A percentile compares a stretch with the other conserved stretches of the same genome.
These are phyloP conservation scores for Mycosarcoma mackinlayi DNA, from an alignment of 1,284 basidiomycete genomes.

Conservation along the genomic window DNA sequence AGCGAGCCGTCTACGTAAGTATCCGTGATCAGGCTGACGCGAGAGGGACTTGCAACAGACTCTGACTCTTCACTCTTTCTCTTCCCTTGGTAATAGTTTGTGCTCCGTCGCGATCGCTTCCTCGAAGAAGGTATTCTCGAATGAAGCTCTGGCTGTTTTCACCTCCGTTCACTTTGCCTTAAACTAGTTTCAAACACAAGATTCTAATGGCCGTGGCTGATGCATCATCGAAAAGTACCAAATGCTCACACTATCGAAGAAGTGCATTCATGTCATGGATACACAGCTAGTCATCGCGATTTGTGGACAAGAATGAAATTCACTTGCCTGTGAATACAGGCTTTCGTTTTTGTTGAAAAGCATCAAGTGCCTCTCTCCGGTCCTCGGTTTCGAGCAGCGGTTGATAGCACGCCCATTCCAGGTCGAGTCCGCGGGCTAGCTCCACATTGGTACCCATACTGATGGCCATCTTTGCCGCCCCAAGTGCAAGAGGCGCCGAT, in stretches of 20 bases:
- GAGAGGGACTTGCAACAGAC: no score
- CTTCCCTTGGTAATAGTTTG: slow-evolving; percentile 6
- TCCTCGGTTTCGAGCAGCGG: slow-evolving; percentile 21
- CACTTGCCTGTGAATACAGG: slow-evolving; percentile 21
- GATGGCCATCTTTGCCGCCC: slow-evolving; percentile 87
- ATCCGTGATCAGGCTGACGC: neutral
- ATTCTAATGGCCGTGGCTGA: no score
- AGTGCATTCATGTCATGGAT: no score
- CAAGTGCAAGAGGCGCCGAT: slow-evolving; percentile 83
- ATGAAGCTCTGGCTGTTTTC: neutral
- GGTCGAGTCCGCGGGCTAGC: slow-evolving; percentile 20
- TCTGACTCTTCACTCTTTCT: neutral
- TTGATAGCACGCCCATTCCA: slow-evolving; percentile 26
- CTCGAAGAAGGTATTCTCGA: slow-evolving; percentile 44
- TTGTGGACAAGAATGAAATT: neutral
- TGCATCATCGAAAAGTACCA: neutral
- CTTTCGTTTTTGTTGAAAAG: slow-evolving; percentile 30
- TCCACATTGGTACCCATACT: slow-evolving; percentile 23
- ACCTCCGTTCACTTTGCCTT: neutral
- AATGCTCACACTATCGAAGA: no score
- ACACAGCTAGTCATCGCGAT: neutral
- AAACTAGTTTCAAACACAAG: neutral
- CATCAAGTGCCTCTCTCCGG: slow-evolving; percentile 24
- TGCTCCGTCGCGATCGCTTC: slow-evolving; percentile 40
- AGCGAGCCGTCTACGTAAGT: slow-evolving; percentile 34